phyloP scores from a whole-genome alignment of 768 basidiomycete genomes.

The Russula virescens region DNA sequence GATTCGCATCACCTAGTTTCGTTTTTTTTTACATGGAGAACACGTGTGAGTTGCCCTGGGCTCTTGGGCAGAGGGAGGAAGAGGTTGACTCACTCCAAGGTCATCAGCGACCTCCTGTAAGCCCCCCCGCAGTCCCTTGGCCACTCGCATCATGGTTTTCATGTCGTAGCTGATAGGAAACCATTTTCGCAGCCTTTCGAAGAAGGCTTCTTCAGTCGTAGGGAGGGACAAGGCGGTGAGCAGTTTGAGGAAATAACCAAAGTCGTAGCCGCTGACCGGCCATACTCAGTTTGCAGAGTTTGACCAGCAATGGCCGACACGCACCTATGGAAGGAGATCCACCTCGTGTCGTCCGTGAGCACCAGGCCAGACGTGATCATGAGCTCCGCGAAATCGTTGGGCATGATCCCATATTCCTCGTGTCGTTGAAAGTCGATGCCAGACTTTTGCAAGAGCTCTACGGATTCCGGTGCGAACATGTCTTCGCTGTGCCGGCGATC shows the following conservation, averaged over 20 bases:
- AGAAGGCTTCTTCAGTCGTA: constrained; percentile 84
- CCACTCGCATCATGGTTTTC: constrained; percentile 90
- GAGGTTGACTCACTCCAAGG: constrained; percentile 66
- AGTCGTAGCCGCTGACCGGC: constrained; percentile 84
- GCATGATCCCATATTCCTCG: constrained; percentile 85
- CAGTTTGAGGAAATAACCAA: constrained; percentile 96
- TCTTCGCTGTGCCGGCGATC: constrained; percentile 61
- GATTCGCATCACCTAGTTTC: constrained; percentile 73
- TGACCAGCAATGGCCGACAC: background rate
- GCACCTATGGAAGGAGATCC: constrained; percentile 98
- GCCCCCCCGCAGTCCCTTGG: constrained; percentile 77
- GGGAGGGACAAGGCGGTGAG: constrained; percentile 84
- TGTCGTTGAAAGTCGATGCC: constrained; percentile 95
- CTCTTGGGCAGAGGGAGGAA: background rate
- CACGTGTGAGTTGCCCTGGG: constrained; percentile 3
- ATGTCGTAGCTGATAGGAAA: constrained; percentile 97
- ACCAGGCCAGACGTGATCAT: constrained; percentile 97
- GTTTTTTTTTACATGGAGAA: background rate
- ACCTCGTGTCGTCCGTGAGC: constrained; percentile 78
- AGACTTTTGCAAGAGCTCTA: constrained; percentile 89
- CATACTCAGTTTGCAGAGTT: background rate
- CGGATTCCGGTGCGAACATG: constrained; percentile 97
- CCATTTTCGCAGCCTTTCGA: constrained; percentile 82
- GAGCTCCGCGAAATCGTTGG: constrained; percentile 93
- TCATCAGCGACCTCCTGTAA: constrained; percentile 96